Evolutionary conservation across 2,329 filamentous ascomycete genomes (phyloP), one percentile per base, ranked within the genome.

Genomic region (Aspergillus pseudoterreus): DNA sequence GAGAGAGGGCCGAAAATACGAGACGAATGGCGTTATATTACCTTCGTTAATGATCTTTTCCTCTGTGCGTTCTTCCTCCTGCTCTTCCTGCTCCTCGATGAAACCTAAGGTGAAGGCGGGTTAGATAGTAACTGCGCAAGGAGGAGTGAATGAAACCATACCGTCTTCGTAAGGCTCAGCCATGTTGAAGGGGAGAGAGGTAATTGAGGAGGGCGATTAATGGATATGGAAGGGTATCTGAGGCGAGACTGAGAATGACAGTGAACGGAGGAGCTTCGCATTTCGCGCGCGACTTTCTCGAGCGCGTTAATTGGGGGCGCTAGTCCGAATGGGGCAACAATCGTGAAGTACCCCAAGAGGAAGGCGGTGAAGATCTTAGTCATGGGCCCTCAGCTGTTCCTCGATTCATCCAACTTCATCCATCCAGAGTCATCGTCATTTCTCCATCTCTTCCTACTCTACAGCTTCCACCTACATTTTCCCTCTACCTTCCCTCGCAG

Each of bases 11-110:
- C 21, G 12, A 8, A 17, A 15, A 14, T 6, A 47, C 10, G 15
- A 14, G 19, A 14, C 21, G 14, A 46, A 9, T 35, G 45, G 30
- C 9, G 32, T 17, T 38, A 10, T 22, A 32, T 46, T 76, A 87
- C 87, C 88, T 78, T 99, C 94, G 63, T 97, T 97, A 74, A 97
- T 91, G 55, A 95, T 80, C 74, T 95, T 91, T 73, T 95, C 87
- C 67, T 89, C 85, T 75, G 67, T 88, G 80, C 68, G 86, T 80
- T 88, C 85, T 48, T 89, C 87, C 52, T 91, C 86, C 55, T 84
- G 80, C 43, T 79, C 69, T 49, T 71, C 70, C 46, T 71, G 69
- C 52, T 71, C 68, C 55, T 70, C 69, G 53, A 69, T 63, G 38
- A 66, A 63, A 50, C 62, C 66, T 63, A 47, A 38, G 50, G 50